Evolutionary conservation across 257 asterid species (phyloP).

Genomic region (Marsdenia floribunda): DNA sequence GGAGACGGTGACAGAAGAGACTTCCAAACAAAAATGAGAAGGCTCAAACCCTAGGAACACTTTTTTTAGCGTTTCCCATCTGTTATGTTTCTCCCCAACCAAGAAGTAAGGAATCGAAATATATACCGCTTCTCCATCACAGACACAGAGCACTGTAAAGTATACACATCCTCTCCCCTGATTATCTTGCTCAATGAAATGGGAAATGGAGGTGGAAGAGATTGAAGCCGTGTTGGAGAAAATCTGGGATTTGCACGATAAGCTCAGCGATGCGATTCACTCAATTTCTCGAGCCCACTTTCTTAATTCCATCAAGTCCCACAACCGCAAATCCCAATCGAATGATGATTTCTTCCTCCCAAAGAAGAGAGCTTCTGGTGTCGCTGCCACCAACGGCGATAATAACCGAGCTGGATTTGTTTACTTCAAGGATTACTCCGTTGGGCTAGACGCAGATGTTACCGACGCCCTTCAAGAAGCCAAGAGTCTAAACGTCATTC

Average conservation of each 20-base stretch:
- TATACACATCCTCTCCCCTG: not conserved
- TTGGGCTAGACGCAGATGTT: constrained; percentile 52
- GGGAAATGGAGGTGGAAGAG: constrained; percentile 88
- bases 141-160: too few species aligned
- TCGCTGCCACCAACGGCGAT: not conserved
- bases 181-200: constrained; percentile 43
- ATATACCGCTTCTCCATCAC: not conserved
- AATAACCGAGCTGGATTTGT: constrained; percentile 50
- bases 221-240: constrained; percentile 81
- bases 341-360: not conserved
- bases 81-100: not conserved
- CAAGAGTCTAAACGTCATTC: constrained; percentile 77
- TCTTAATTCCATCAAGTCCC: constrained; percentile 59
- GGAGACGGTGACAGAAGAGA: not conserved
- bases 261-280: constrained; percentile 95
- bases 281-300: constrained; percentile 80
- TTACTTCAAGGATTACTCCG: constrained; percentile 61
- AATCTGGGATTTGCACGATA: constrained; percentile 94
- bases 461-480: constrained; percentile 71
- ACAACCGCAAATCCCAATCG: constrained; percentile 21
- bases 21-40: not conserved
- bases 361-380: constrained; percentile 7
- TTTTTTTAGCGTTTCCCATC: not conserved
- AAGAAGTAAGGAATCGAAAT: constrained; percentile 3
- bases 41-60: constrained; percentile 5